phyloP scores from a whole-genome alignment of 1,284 basidiomycete genomes.

The Ceratobasidium sp. region DNA sequence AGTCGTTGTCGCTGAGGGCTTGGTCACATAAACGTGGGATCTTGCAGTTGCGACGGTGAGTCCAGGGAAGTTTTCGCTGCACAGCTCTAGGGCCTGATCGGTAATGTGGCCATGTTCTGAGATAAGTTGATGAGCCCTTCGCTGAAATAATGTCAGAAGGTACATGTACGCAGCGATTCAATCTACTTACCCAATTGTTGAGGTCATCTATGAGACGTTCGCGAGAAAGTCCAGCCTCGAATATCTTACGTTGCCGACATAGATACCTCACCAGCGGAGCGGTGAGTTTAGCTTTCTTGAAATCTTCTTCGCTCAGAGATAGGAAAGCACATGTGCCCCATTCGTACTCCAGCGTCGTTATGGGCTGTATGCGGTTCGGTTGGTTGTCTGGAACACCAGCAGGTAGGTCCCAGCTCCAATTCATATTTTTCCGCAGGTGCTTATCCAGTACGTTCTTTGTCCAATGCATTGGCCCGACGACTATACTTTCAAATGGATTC shows the following conservation, averaged over 20 bases:
- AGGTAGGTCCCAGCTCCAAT: not conserved
- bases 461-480: slow-evolving; percentile 13
- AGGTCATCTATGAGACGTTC: not conserved
- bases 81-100: not conserved
- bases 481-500: not conserved
- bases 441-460: slow-evolving; percentile 9
- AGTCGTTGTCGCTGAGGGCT: not conserved
- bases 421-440: slow-evolving; percentile 6
- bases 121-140: not conserved
- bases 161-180: no score
- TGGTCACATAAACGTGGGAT: not conserved
- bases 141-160: not conserved
- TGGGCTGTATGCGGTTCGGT: not conserved
- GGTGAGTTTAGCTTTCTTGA: not conserved
- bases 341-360: not conserved
- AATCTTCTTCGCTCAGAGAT: not conserved
- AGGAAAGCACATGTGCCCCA: not conserved
- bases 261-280: not conserved
- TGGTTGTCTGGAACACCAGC: not conserved
- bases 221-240: not conserved
- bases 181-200: not conserved
- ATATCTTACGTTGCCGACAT: not conserved
- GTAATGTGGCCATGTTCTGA: not conserved
- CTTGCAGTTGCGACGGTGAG: not conserved
- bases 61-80: not conserved